These are phyloP conservation scores for Harringtonia aguacate DNA, from an alignment of 2,329 filamentous ascomycete genomes.

Conservation along the genomic window DNA sequence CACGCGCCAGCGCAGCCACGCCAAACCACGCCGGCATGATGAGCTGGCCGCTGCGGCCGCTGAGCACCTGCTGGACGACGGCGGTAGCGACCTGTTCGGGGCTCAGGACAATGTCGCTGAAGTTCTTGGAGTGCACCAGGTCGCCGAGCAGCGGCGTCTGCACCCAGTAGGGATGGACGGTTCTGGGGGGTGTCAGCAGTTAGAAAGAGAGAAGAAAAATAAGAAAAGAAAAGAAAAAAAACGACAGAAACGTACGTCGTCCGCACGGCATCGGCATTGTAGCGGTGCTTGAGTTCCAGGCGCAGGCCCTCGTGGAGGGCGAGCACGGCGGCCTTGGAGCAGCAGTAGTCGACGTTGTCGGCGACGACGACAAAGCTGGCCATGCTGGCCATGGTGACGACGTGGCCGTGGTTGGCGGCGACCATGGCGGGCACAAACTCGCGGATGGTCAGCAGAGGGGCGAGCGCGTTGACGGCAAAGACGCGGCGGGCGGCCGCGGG, in stretches of 20 bases:
- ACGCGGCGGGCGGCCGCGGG: constrained; percentile 49
- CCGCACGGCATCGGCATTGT: constrained; percentile 52
- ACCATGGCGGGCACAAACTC: constrained; percentile 60
- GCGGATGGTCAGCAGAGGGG: constrained; percentile 42
- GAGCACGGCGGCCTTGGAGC: constrained; percentile 55
- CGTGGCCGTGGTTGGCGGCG: constrained; percentile 54
- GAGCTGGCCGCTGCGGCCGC: constrained; percentile 45
- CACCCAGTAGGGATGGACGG: constrained; percentile 9
- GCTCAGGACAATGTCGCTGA: constrained; percentile 45
- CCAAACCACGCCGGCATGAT: constrained; percentile 36
- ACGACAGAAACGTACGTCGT: constrained; percentile 23
- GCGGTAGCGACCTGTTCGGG: constrained; percentile 54
- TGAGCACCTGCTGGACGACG: constrained; percentile 49
- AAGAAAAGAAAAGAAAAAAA: neutral
- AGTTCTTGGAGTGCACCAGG: constrained; percentile 54
- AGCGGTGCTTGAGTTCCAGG: constrained; percentile 45
- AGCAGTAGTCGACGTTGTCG: constrained; percentile 47
- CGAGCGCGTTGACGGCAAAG: constrained; percentile 60
- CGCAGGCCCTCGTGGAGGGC: constrained; percentile 57
- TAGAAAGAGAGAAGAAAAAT: neutral
- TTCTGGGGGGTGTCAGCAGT: neutral
- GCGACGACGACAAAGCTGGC: constrained; percentile 45
- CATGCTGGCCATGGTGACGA: constrained; percentile 58
- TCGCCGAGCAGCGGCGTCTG: constrained; percentile 4
- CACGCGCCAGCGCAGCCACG: constrained; percentile 32